phyloP scores from a whole-genome alignment of 768 basidiomycete species.

The Suillus ampliporus region DNA sequence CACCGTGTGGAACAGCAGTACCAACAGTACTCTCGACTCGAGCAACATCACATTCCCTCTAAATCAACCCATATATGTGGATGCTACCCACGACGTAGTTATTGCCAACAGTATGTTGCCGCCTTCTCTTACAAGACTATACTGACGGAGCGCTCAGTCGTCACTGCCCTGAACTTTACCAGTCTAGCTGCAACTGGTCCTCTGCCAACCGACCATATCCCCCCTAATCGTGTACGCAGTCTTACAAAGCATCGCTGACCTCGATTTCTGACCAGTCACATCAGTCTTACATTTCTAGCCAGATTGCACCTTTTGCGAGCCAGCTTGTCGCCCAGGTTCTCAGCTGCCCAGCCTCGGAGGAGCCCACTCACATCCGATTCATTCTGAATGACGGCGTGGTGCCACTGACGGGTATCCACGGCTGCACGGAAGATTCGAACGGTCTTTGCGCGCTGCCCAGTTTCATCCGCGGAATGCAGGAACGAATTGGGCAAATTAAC shows the following conservation, averaged over 20 bases:
- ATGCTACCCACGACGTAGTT: constrained; percentile 52
- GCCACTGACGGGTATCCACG: constrained; percentile 49
- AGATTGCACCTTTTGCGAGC: constrained; percentile 53
- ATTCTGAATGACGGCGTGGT: constrained; percentile 56
- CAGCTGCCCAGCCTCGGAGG: constrained; percentile 38
- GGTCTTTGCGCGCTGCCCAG: constrained; percentile 48
- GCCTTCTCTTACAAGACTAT: background rate
- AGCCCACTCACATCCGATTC: constrained; percentile 45
- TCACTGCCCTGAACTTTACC: constrained; percentile 53
- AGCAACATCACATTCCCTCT: constrained; percentile 43
- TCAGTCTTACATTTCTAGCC: constrained; percentile 45
- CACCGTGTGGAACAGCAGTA: constrained; percentile 46
- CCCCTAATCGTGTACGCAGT: constrained; percentile 31
- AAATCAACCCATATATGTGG: constrained; percentile 48
- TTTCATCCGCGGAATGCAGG: constrained; percentile 44
- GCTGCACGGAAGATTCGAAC: constrained; percentile 46
- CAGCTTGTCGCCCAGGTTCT: constrained; percentile 54
- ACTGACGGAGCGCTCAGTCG: constrained; percentile 25
- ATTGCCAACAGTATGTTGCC: constrained; percentile 40
- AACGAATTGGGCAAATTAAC: constrained; percentile 46
- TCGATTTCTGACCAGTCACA: background rate
- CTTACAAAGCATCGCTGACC: background rate
- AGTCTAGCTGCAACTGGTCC: constrained; percentile 48
- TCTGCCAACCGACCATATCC: constrained; percentile 44
- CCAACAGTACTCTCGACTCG: constrained; percentile 52